Base-by-base conservation (phyloP, 805 yeast genomes). In the Candida tibetensis region DNA sequence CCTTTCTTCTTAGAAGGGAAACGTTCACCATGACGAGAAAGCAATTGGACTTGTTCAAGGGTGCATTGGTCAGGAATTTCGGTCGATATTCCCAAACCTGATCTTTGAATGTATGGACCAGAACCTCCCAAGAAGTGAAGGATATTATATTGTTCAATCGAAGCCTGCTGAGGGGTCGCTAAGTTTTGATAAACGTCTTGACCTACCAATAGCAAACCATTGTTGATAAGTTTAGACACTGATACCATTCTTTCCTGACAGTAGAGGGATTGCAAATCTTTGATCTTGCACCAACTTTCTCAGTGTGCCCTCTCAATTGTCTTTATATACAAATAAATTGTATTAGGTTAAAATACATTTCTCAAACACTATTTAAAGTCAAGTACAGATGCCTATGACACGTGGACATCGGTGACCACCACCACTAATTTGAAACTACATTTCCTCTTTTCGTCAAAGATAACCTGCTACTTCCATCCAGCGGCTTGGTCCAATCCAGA, bases 21-120 rank as follows among this genome's bases (percentile, higher is more conserved):
- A 48, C 95, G 68, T 57, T 86, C 93, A n/a, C 93, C 95, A 53
- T 87, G 95, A 53, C 95, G 74, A 48, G 81, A 78, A 34, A 84
- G 63, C 18, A 84, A 62, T 47, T 82, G 89, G 9, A 83, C 87
- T 57, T 84, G 93, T 48, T 76, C 77, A 39, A 81, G 66, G 5
- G 58, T 49, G 57, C 85, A 81, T 32, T 64, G 66, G 5, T 58
- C 64, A n/a, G 84, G 82, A 1, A 66, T 46, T 6, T 63, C 75
- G 15, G 69, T 55, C 10, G 73, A 60, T 28, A 80, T 69, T 2
- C 84, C 85, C 48, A 57, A 74, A 1, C 83, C 83, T 3, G 62
- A 58, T 34, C 65, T 66, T 36, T 71, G 69, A 25, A 73, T 60
- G 47, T 74, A 79, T 5, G 86, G 85, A 1, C 76, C 83, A 15